Conservation (phyloP, 768 basidiomycete genomes). For the Pulveroboletus sp. region DNA sequence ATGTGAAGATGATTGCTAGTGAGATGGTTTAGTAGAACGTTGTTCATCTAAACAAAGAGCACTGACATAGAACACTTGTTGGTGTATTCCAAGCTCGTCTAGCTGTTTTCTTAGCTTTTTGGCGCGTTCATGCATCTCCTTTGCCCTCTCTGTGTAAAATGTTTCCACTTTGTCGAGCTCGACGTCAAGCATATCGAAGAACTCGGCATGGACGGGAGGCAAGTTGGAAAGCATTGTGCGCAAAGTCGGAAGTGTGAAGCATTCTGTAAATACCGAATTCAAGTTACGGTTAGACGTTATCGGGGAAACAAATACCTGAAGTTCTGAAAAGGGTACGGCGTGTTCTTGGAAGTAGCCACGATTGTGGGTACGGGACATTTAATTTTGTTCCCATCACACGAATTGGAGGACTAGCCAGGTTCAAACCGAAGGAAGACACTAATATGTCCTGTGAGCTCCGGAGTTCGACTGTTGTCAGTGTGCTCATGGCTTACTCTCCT, state of each 20-base stretch:
- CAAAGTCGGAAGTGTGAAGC: slow-evolving; percentile 32
- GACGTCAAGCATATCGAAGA: slow-evolving; percentile 71
- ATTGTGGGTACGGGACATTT: not conserved
- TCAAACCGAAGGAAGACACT: slow-evolving; percentile 14
- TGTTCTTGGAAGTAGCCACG: not conserved
- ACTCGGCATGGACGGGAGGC: slow-evolving; percentile 56
- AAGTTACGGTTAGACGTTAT: not conserved
- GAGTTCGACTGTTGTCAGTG: not conserved
- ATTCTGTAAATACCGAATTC: slow-evolving; percentile 6
- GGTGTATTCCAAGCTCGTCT: slow-evolving; percentile 67
- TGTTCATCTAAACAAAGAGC: slow-evolving; percentile 9
- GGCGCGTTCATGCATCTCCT: slow-evolving; percentile 49
- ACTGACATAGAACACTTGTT: slow-evolving; percentile 51
- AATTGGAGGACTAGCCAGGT: slow-evolving; percentile 4
- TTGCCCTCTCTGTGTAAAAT: slow-evolving; percentile 75
- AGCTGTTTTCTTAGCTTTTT: slow-evolving; percentile 61
- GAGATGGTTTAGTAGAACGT: not conserved
- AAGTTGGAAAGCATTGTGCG: slow-evolving; percentile 50
- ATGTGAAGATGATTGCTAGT: slow-evolving; percentile 14
- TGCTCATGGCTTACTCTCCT: slow-evolving; percentile 9
- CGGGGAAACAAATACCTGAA: slow-evolving; percentile 7
- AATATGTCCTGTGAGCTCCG: not conserved
- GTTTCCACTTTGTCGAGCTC: slow-evolving; percentile 82
- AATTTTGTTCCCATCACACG: not conserved
- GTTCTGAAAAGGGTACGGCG: slow-evolving; percentile 2